Evolutionary conservation across 805 yeast genomes (phyloP), one percentile per base, ranked within the genome.

Genomic region (Kluyveromyces dobzhanskii): DNA sequence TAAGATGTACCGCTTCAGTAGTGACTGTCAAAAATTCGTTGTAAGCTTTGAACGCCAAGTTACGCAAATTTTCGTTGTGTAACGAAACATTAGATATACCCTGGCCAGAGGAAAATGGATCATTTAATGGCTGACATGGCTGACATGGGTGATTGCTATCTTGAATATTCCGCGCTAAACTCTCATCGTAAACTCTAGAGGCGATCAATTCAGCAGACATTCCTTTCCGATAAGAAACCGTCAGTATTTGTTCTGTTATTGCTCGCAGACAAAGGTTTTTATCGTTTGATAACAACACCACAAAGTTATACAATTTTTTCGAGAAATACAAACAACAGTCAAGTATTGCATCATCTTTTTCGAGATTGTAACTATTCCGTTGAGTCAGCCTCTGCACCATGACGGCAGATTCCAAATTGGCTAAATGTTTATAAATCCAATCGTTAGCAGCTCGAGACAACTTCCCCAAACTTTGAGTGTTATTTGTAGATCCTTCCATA

Each of bases 221-320:
- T 0, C 61, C 66, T 35, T 57, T 55, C 17, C 67, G 54, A 42
- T 52, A 66, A 0, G 70, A 63, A 1, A 86, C 78, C 0, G 95
- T 85, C 32, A 77, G 58, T 0, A 83, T 54, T 2, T 67, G 78
- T 50, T 85, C 78, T 2, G 80, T 59, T 32, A 86, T 59, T 0
- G 95, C 94, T 56, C 82, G 83, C 45, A 75, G 57, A 56, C 96
- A 85, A 7, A 88, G 65, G 54, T 87, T 88, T 48, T 78, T 81
- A 56, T 88, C 97, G 54, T 88, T 84, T 0, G 95, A 80, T 43
- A 87, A 51, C 18, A 85, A 56, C 2, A 87, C 70, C 6, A 80
- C 81, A 43, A 75, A 51, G 4, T 66, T 56, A 4, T 57, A 39
- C 24, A 56, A 49, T 11, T 60, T 57, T 10, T 63, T 58, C 43